Percentiles rank a stretch among this genome's conserved stretches.
phyloP scores from a whole-genome alignment of 768 basidiomycete species.

The Phanerochaete carnosa region DNA sequence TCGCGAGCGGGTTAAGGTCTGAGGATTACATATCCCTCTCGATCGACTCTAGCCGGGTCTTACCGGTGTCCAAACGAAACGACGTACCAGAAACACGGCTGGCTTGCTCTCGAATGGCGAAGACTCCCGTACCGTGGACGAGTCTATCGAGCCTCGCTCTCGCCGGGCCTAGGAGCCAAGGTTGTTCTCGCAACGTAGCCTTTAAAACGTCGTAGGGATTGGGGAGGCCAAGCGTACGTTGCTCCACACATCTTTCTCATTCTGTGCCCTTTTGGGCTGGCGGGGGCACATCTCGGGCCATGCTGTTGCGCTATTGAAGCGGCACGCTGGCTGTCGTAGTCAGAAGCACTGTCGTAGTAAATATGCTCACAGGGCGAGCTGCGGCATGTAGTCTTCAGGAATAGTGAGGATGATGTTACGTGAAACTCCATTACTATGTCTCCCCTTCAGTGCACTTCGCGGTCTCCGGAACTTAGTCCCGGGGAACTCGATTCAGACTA shows the following conservation, averaged over 20 bases:
- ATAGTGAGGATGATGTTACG: neutral
- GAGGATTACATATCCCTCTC: conserved; percentile 30
- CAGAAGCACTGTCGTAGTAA: too few species aligned
- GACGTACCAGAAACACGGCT: conserved; percentile 29
- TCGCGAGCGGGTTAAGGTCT: conserved; percentile 39
- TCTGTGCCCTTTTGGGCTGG: neutral
- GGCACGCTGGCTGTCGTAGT: too few species aligned
- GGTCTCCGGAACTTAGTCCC: conserved; percentile 12
- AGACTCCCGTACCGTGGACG: neutral
- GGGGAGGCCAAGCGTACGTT: neutral
- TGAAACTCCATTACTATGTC: neutral
- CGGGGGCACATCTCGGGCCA: neutral
- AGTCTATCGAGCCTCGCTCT: neutral
- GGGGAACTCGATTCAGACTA: conserved; percentile 46
- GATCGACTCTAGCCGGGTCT: conserved; percentile 30
- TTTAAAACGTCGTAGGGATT: conserved; percentile 12
- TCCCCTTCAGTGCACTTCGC: conserved; percentile 30
- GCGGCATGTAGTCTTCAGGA: too few species aligned
- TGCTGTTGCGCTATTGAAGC: neutral
- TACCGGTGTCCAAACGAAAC: conserved; percentile 23
- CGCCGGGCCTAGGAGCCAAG: neutral
- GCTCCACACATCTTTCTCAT: neutral
- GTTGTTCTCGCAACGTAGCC: neutral
- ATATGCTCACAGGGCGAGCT: too few species aligned
- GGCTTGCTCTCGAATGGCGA: neutral